Percentiles rank a stretch among this genome's conserved stretches.
Evolutionary conservation across 2,329 filamentous ascomycete genomes (phyloP).

Genomic region (Beauveria brongniartii): DNA sequence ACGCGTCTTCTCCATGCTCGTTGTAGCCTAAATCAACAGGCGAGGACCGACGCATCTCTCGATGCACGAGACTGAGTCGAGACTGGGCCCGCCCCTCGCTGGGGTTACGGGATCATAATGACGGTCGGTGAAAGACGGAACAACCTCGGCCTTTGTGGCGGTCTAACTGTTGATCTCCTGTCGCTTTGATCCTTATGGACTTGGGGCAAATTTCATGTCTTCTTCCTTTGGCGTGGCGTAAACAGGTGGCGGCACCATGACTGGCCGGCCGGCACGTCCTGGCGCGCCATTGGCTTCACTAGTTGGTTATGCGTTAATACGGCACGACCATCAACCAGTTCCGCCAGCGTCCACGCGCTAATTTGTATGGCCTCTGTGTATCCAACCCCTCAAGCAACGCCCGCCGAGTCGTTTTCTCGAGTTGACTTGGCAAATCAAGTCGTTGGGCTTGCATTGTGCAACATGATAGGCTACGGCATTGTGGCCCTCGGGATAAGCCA

Average conservation of each 20-base stretch:
- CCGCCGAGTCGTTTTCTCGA: neutral
- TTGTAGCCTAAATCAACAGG: neutral
- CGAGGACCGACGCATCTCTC: neutral
- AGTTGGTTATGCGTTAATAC: too few relatives aligned
- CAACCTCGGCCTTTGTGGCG: neutral
- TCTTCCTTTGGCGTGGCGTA: neutral
- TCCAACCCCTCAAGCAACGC: neutral
- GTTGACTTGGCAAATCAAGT: neutral
- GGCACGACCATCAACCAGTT: too few relatives aligned
- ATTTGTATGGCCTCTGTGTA: neutral
- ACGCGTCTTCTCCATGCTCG: neutral
- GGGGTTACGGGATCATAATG: too few relatives aligned
- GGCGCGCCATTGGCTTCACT: too few relatives aligned
- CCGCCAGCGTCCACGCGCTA: neutral
- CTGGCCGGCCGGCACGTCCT: too few relatives aligned
- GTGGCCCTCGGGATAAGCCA: neutral
- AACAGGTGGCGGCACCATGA: too few relatives aligned
- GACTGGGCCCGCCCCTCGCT: neutral
- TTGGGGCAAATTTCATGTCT: neutral
- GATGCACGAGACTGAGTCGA: neutral
- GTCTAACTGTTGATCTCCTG: neutral
- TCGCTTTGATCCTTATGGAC: neutral
- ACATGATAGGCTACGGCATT: neutral
- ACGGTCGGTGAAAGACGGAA: neutral
- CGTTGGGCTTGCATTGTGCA: neutral